Conservation (phyloP, 2,329 filamentous ascomycete species). For the Diplodia scrobiculata region DNA sequence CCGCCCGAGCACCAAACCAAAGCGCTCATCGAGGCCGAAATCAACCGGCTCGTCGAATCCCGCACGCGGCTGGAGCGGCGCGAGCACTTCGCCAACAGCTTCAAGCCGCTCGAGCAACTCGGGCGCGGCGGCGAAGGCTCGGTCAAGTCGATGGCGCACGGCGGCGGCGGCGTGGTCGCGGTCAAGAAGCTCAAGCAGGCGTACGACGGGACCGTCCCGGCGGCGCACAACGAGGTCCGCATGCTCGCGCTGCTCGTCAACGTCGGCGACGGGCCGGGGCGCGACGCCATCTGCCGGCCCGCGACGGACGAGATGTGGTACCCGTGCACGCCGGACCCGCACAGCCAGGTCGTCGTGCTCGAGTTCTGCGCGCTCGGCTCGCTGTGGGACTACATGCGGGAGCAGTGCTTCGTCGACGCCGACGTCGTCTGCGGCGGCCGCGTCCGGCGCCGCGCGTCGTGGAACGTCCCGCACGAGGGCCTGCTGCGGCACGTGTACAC, state of each 20-base stretch:
- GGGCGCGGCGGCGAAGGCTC: not conserved
- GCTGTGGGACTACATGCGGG: not conserved
- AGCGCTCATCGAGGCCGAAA: not conserved
- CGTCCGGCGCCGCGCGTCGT: too few relatives aligned
- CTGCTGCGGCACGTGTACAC: not conserved
- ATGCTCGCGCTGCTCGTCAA: not conserved
- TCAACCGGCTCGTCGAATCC: not conserved
- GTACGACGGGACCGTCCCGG: not conserved
- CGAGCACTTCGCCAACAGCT: not conserved
- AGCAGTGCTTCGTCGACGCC: not conserved
- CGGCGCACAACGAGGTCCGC: not conserved
- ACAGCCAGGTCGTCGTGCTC: not conserved
- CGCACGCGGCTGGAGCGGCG: not conserved
- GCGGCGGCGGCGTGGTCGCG: not conserved
- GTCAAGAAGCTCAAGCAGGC: not conserved
- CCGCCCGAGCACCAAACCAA: too few relatives aligned
- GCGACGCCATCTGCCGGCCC: not conserved
- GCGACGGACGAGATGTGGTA: not conserved
- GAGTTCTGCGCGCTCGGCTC: not conserved
- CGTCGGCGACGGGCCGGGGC: not conserved
- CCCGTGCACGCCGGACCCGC: not conserved
- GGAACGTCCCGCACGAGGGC: not conserved
- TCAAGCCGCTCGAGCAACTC: not conserved
- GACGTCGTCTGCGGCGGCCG: too few relatives aligned
- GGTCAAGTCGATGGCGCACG: not conserved